phyloP scores from a whole-genome alignment of 352 stramenopile species.

The Globisporangium parvum region DNA sequence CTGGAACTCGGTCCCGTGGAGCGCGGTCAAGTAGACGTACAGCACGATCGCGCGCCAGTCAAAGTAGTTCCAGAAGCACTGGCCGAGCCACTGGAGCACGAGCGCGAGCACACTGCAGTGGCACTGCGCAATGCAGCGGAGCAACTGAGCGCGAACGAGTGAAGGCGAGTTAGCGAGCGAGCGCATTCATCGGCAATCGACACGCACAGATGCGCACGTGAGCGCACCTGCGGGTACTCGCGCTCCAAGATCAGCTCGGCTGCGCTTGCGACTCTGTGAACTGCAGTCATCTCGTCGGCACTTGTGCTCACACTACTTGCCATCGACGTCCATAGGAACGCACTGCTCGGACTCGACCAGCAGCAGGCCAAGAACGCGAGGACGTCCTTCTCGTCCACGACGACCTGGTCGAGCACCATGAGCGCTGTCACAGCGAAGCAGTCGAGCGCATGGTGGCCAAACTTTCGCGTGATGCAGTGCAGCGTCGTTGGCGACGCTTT shows the following conservation, averaged over 20 bases:
- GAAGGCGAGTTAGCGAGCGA: slow-evolving; percentile 1
- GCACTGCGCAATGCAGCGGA: slow-evolving; percentile 32
- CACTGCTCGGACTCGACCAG: slow-evolving; percentile 15
- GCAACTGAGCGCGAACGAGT: slow-evolving; percentile 26
- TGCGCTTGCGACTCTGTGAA: slow-evolving; percentile 26
- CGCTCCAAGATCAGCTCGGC: slow-evolving; percentile 37
- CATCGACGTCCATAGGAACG: slow-evolving; percentile 32
- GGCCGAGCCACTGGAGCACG: slow-evolving; percentile 40
- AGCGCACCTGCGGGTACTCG: slow-evolving; percentile 49
- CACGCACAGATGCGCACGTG: neutral
- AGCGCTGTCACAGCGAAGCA: slow-evolving; percentile 48
- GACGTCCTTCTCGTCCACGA: slow-evolving; percentile 23
- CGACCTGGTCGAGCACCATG: slow-evolving; percentile 43
- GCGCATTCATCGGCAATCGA: neutral
- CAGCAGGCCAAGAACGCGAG: slow-evolving; percentile 28
- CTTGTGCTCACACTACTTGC: neutral
- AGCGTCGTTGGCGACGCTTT: slow-evolving; percentile 35
- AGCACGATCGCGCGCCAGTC: slow-evolving; percentile 55
- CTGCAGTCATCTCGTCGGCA: neutral
- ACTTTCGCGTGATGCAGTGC: slow-evolving; percentile 46
- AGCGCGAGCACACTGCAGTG: slow-evolving; percentile 42
- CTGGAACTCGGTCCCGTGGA: slow-evolving; percentile 59
- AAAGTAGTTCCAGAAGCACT: slow-evolving; percentile 71
- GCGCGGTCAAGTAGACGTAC: slow-evolving; percentile 42
- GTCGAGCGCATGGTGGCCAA: slow-evolving; percentile 37